A percentile compares a stretch with the other conserved stretches of the same genome.
Evolutionary conservation across 164 flowering plant genomes (phyloP).

Genomic region (Umbellularia californica): DNA sequence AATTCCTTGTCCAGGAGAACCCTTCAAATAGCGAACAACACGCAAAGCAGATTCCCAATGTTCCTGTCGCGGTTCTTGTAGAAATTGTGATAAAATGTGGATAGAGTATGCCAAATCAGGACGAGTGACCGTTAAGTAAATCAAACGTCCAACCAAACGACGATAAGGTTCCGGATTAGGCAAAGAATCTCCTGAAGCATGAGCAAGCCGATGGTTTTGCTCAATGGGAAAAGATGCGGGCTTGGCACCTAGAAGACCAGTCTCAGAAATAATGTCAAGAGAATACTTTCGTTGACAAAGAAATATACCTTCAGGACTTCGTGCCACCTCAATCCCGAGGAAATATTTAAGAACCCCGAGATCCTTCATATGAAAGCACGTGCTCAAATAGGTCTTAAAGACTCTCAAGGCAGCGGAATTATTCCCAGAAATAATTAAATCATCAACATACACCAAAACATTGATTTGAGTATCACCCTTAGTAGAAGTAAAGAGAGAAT

Average conservation of each 20-base stretch:
- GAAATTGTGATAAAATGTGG: too few relatives aligned
- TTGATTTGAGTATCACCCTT: neutral
- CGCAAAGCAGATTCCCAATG: too few relatives aligned
- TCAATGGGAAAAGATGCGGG: neutral
- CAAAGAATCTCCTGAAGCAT: too few relatives aligned
- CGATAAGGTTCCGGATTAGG: too few relatives aligned
- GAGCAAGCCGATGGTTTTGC: neutral
- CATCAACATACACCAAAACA: neutral
- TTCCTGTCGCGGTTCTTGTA: too few relatives aligned
- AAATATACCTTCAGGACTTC: neutral
- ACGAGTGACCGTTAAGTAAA: too few relatives aligned
- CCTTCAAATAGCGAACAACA: too few relatives aligned
- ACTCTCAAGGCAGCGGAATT: neutral
- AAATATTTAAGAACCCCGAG: neutral
- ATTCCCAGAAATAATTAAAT: neutral
- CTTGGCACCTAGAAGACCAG: neutral
- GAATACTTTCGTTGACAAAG: neutral
- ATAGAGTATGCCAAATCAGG: too few relatives aligned
- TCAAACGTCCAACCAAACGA: too few relatives aligned
- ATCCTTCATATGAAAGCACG: neutral
- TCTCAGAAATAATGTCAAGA: neutral
- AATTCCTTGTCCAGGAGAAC: too few relatives aligned
- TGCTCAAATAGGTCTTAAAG: neutral
- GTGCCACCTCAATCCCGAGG: neutral
- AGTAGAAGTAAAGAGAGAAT: neutral